phyloP scores from a whole-genome alignment of 768 basidiomycete genomes.

The Ramaria rubella region DNA sequence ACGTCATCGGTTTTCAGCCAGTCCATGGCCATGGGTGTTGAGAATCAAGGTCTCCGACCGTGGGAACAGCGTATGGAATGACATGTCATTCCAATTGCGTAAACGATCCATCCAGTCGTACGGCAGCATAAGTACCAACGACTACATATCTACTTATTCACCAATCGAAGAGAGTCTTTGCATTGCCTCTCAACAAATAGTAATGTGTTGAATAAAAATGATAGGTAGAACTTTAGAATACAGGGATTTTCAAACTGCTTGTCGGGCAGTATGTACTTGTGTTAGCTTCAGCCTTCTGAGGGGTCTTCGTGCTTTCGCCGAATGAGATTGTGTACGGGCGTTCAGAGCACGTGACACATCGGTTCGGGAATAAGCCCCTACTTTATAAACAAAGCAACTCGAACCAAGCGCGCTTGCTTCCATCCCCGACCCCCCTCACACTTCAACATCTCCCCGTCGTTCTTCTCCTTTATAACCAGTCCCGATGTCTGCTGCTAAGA shows the following conservation, averaged over 20 bases:
- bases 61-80: background rate
- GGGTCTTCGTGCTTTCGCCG: no score
- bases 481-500: constrained; percentile 14
- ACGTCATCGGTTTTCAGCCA: constrained; percentile 72
- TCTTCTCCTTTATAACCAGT: background rate
- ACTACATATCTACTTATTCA: no score
- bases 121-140: no score
- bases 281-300: no score
- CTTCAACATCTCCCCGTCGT: background rate
- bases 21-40: constrained; percentile 27
- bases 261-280: no score
- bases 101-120: no score
- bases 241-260: no score
- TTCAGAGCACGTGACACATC: constrained; percentile 17
- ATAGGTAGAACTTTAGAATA: no score
- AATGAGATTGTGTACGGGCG: background rate
- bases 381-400: background rate
- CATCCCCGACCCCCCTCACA: background rate
- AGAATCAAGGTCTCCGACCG: no score
- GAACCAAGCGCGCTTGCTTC: background rate
- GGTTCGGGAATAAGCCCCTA: constrained; percentile 6
- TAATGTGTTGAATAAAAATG: no score
- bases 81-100: background rate
- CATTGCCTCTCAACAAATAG: no score
- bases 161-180: no score